These are phyloP conservation scores for Sporothrix curviconia DNA, from an alignment of 2,329 filamentous ascomycete genomes.

Conservation along the genomic window DNA sequence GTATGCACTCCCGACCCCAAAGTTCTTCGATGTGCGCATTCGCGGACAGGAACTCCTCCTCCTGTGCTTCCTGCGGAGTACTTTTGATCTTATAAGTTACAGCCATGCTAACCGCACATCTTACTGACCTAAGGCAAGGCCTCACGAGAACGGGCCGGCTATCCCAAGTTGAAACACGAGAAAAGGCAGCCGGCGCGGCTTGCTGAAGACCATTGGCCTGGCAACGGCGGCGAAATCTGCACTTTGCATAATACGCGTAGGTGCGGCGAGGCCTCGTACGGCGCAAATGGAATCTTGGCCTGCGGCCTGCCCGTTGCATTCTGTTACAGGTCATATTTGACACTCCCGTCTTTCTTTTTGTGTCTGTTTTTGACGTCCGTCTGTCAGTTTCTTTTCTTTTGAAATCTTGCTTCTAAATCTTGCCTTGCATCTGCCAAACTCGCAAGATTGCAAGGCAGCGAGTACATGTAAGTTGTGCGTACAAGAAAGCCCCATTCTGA, in stretches of 20 bases:
- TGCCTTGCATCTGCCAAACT: no score
- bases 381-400: neutral
- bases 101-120: neutral
- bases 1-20: no score
- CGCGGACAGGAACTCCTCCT: neutral
- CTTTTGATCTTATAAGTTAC: neutral
- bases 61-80: neutral
- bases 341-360: no score
- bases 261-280: neutral
- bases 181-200: neutral
- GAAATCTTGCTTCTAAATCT: neutral
- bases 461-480: no score
- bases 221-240: neutral
- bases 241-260: neutral
- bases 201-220: neutral
- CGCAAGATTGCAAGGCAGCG: no score
- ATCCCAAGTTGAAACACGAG: neutral
- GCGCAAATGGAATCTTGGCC: no score
- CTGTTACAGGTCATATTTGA: no score
- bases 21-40: neutral
- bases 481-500: no score
- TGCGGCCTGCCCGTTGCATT: no score
- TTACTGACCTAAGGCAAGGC: slow-evolving; percentile 4
- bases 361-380: no score
- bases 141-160: slow-evolving; percentile 8